Percentiles rank a stretch among this genome's conserved stretches.
Evolutionary conservation across 1,284 basidiomycete genomes (phyloP).

Genomic region (Hemileia vastatrix): DNA sequence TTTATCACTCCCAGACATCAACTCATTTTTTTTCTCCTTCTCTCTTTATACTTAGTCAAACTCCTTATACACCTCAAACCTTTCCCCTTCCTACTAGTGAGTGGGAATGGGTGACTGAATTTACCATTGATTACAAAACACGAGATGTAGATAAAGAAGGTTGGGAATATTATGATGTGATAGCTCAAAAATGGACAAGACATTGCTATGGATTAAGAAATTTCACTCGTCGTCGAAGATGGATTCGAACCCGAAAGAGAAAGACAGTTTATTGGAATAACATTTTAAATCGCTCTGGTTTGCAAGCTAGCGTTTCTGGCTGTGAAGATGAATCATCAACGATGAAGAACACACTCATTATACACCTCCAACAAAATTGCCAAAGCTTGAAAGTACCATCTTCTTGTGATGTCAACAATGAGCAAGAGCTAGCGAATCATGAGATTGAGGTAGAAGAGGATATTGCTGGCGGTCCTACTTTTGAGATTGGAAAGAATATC

Average conservation of each 20-base stretch:
- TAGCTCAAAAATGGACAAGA: slow-evolving; percentile 5
- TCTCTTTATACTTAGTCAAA: slow-evolving; percentile 1
- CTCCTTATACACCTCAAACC: slow-evolving; percentile 11
- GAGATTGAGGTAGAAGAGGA: too few species aligned
- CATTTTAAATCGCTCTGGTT: too few species aligned
- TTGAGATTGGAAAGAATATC: too few species aligned
- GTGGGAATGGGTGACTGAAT: slow-evolving; percentile 17
- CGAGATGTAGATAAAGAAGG: slow-evolving; percentile 10
- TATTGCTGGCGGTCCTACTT: too few species aligned
- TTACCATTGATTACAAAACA: slow-evolving; percentile 2
- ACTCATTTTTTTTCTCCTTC: neutral
- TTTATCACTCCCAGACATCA: neutral
- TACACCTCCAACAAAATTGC: too few species aligned
- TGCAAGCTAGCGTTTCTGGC: too few species aligned
- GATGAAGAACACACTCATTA: too few species aligned
- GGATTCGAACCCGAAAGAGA: slow-evolving; percentile 13
- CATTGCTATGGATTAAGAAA: slow-evolving; percentile 1
- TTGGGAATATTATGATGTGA: slow-evolving; percentile 19
- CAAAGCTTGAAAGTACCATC: too few species aligned
- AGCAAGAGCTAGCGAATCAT: too few species aligned
- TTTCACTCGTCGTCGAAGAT: slow-evolving; percentile 12
- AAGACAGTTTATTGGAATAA: too few species aligned
- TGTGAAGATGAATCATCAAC: too few species aligned
- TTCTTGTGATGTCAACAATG: too few species aligned
- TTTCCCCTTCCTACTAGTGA: slow-evolving; percentile 12